Base-by-base conservation (phyloP, 179 eudicot species). In the Camellia oleifera region DNA sequence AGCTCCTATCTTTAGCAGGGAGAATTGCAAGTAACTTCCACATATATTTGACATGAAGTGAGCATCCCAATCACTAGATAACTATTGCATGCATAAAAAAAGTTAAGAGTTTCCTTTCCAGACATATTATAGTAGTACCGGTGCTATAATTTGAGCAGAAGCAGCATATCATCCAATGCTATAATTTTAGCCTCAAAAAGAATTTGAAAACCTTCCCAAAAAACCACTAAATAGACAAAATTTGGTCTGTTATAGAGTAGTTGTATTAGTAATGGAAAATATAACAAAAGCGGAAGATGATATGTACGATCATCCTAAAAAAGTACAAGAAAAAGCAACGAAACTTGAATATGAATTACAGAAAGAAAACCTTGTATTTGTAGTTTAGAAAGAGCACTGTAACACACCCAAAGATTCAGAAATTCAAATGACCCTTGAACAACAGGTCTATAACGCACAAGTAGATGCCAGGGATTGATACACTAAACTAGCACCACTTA, bases 401-500 rank as follows among this genome's bases (percentile, higher is more conserved):
- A 3, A 44, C 40, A 14, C 58, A 20, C 58, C 57, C 68, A 64
- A 50, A 77, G 11, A 8, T 53, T 64, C 46, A n/a, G 10, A 65
- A 48, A 48, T 23, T 50, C 60, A 46, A 26, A 58, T 11, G 17
- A 64, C 8, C 13, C 48, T 66, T 52, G 48, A 26, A 48, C 20
- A 65, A 68, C 7, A n/a, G 48, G 74, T 40, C 40, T 17, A 56
- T 52, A 45, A 5, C 42, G 4, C 42, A 52, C 57, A 54, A 78
- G 40, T 20, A 45, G 65, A 54, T 4, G 10, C 2, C 40, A 77
- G 18, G 64, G 74, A 64, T 14, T 54, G 7, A 58, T 7, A 15
- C 4, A 42, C 26, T 50, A 72, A 61, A 62, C 13, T 7, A n/a
- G 60, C 6, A 72, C n/a, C n/a, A 85, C 86, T 82, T 74, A 96